Evolutionary conservation across 2,329 filamentous ascomycete genomes (phyloP).

Genomic region (Xylariales sp.): DNA sequence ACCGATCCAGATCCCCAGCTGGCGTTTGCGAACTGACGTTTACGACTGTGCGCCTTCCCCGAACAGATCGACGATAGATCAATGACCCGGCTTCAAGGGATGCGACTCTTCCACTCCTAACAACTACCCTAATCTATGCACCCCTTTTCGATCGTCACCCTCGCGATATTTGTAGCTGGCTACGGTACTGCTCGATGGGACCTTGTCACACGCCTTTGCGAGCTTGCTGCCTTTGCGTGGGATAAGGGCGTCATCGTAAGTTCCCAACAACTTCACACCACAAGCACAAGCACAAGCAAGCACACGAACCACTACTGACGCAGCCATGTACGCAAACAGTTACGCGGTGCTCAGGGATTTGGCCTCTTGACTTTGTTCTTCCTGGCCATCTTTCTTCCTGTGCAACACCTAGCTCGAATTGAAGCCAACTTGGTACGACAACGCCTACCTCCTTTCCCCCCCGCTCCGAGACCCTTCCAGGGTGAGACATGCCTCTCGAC

Average conservation of each 20-base stretch:
- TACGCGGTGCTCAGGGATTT: constrained; percentile 82
- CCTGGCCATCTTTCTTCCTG: constrained; percentile 75
- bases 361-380: constrained; percentile 78
- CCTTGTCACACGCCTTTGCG: constrained; percentile 92
- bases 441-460: constrained; percentile 8
- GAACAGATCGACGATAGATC: no score
- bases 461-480: no score
- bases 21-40: no score
- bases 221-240: constrained; percentile 95
- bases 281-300: no score
- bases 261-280: no score
- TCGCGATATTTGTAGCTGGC: constrained; percentile 98
- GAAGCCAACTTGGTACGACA: constrained; percentile 73
- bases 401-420: constrained; percentile 73
- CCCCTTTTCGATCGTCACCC: constrained; percentile 92
- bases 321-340: constrained; percentile 51
- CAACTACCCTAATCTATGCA: constrained; percentile 91
- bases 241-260: constrained; percentile 94
- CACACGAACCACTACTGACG: no score
- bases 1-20: no score
- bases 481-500: no score
- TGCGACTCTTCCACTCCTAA: constrained; percentile 3
- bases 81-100: no score
- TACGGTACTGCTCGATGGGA: constrained; percentile 99
- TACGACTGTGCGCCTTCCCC: no score